These are phyloP conservation scores for Pleurotus citrinopileatus DNA, from an alignment of 768 basidiomycete genomes.

Conservation along the genomic window DNA sequence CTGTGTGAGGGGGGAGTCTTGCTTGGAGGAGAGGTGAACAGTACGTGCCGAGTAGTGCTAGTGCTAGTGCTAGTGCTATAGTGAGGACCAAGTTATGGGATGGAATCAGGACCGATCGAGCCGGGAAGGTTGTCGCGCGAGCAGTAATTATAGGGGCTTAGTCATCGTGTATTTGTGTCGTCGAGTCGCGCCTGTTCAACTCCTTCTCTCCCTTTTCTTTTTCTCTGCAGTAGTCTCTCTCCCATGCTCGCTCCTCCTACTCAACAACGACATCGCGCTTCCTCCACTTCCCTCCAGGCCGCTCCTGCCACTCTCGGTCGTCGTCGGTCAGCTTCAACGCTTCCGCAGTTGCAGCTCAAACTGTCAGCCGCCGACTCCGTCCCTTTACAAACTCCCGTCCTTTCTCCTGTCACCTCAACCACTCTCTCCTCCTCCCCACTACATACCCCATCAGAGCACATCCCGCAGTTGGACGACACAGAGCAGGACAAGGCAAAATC, in stretches of 20 bases:
- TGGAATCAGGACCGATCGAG: no score
- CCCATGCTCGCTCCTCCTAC: conserved; percentile 27
- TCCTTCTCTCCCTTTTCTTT: no score
- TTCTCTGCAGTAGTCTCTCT: no score
- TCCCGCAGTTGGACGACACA: conserved; percentile 14
- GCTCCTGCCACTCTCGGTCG: conserved; percentile 40
- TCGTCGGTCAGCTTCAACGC: conserved; percentile 56
- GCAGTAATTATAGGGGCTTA: no score
- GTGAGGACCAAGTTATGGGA: no score
- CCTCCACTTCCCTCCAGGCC: conserved; percentile 56
- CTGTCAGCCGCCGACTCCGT: conserved; percentile 18
- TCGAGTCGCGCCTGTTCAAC: no score
- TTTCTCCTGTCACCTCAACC: conserved; percentile 11
- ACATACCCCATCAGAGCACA: conserved; percentile 9
- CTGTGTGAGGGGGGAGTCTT: no score
- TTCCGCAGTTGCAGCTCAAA: conserved; percentile 38
- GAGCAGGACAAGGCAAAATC: conserved; percentile 18
- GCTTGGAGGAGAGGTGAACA: no score
- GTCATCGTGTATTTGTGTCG: no score
- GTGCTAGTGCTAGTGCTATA: no score
- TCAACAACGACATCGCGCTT: conserved; percentile 50
- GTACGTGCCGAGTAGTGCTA: no score
- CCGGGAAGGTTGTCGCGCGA: no score
- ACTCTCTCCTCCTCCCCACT: conserved; percentile 18
- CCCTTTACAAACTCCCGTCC: conserved; percentile 10